Evolutionary conservation across 495 filamentous ascomycete species (phyloP).

Genomic region (Neurospora intermedia): DNA sequence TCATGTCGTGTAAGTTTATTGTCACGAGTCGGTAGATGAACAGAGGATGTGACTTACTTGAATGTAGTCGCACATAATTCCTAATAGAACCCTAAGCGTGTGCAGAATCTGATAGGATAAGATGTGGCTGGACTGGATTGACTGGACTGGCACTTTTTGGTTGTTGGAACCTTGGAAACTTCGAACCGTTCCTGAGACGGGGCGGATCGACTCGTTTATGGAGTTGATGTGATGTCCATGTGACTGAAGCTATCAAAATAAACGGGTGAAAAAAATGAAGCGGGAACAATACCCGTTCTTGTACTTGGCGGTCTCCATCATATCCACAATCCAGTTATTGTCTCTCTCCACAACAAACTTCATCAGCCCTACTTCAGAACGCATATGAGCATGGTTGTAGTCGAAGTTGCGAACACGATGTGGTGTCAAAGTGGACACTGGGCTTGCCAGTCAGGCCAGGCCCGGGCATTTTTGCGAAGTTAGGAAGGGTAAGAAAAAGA

Average conservation of each 20-base stretch:
- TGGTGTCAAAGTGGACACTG: not conserved
- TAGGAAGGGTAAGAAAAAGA: not conserved
- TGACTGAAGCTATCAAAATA: not conserved
- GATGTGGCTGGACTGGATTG: not conserved
- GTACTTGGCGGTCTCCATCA: not conserved
- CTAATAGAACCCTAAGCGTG: not conserved
- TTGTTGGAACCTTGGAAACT: not conserved
- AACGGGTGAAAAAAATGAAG: not conserved
- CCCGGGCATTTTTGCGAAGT: not conserved
- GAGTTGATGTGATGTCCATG: not conserved
- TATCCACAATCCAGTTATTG: not conserved
- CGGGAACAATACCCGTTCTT: not conserved
- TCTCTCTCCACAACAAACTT: not conserved
- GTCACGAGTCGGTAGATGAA: not conserved
- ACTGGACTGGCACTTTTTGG: not conserved
- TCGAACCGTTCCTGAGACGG: not conserved
- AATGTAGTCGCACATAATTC: constrained; percentile 10
- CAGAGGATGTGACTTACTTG: constrained; percentile 1
- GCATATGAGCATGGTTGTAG: not conserved
- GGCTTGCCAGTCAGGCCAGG: not conserved
- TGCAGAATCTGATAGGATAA: not conserved
- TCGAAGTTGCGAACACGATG: not conserved
- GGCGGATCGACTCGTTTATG: not conserved
- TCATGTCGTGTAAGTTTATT: not conserved
- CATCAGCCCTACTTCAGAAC: not conserved